These are phyloP conservation scores for Arabidopsis lyrata DNA, from an alignment of 441 rosid genomes.

Conservation along the genomic window DNA sequence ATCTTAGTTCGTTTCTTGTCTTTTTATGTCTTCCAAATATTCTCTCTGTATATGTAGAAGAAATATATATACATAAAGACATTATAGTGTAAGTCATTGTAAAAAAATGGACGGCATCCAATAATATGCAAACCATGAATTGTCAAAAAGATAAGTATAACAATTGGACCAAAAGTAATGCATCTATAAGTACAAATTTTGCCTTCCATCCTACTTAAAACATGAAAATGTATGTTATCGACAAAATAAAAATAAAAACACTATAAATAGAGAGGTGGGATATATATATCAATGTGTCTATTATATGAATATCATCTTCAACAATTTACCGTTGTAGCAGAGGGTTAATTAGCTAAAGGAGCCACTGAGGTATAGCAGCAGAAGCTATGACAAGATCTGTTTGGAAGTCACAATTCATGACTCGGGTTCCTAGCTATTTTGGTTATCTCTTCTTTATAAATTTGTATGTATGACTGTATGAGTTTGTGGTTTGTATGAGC, in stretches of 20 bases:
- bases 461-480: neutral
- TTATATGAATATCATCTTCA: neutral
- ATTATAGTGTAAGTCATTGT: neutral
- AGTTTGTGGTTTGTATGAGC: neutral
- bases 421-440: neutral
- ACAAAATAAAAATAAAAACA: neutral
- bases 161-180: neutral
- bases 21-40: constrained; percentile 43
- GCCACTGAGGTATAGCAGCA: neutral
- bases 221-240: neutral
- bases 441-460: neutral
- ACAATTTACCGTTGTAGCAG: neutral
- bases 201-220: neutral
- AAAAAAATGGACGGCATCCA: neutral
- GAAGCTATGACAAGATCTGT: neutral
- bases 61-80: neutral
- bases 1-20: constrained; percentile 40
- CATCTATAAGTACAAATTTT: neutral
- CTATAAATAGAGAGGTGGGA: neutral
- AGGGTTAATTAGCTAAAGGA: neutral
- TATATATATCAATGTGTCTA: neutral
- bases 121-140: neutral
- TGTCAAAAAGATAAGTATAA: neutral
- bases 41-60: constrained; percentile 1
- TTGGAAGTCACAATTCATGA: neutral